Base-by-base conservation (phyloP, 805 yeast genomes). In the Grigorovia humatica region DNA sequence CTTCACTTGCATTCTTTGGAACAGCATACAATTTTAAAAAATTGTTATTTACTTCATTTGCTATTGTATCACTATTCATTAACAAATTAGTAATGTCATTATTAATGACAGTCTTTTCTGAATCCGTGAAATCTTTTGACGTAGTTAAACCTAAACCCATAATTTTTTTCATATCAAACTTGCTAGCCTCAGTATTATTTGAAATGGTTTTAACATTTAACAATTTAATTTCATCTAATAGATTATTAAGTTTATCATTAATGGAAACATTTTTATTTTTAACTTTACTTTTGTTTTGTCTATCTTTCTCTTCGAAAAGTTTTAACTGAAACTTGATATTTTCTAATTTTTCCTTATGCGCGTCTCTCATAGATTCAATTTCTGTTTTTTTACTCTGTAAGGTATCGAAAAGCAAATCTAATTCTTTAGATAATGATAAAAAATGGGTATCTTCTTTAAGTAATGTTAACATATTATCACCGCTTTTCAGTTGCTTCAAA, bases 1-100 rank as follows among this genome's bases (percentile, higher is more conserved):
- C 97, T 62, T 88, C 88, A 49, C 83, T 85, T 52, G 87, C 83
- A n/a, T 93, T 84, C 35, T 82, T 79, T 44, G 98, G 97, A 51
- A 90, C 79, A 68, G 80, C 83, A 65, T 90, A 75, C 12, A 87
- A 88, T 71, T 81, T 84, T 63, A 91, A 74, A 54, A 93, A 74
- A 4, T 95, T 95, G 57, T 83, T 89, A 42, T 88, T 83, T 47
- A 88, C 84, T 67, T 90, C 96, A 54, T 80, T 76, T 65, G 85
- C 89, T 55, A 90, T 72, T 50, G 77, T 74, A 52, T 79, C 77
- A 3, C 90, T 79, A 59, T 85, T 85, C 60, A 83, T 79, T 54
- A 85, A 72, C 59, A 38, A 38, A 58, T 76, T 74, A 76, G 79
- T 84, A 51, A 85, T 70, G 63, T 86, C 91, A 61, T 79, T 86